A percentile compares a stretch with the other conserved stretches of the same genome.
Evolutionary conservation across 2,329 filamentous ascomycete species (phyloP).

Genomic region (Botrytis cinerea): DNA sequence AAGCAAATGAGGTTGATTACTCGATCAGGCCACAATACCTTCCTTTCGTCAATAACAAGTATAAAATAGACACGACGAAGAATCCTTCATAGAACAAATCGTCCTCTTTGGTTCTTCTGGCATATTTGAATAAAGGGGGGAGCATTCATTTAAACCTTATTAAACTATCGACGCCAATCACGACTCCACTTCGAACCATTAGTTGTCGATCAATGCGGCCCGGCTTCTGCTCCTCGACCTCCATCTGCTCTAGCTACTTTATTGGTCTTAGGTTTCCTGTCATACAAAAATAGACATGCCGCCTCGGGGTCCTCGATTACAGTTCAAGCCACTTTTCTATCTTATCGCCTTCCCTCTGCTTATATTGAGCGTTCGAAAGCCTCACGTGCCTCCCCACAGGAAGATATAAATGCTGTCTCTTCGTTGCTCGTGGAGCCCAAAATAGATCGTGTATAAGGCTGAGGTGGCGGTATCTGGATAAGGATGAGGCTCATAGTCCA

Average conservation of each 20-base stretch:
- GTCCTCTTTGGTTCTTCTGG: background rate
- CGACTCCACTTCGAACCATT: background rate
- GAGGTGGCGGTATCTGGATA: background rate
- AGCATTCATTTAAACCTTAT: background rate
- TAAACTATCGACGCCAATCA: background rate
- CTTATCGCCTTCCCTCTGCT: constrained; percentile 1
- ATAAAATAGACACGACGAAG: background rate
- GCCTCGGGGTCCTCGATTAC: background rate
- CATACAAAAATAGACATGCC: background rate
- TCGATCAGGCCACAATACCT: background rate
- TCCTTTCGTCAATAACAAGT: no score
- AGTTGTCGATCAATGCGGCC: background rate
- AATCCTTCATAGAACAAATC: background rate
- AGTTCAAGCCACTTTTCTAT: background rate
- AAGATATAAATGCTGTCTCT: background rate
- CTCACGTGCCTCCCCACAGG: background rate
- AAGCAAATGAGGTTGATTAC: constrained; percentile 13
- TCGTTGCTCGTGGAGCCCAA: background rate
- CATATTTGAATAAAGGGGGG: background rate
- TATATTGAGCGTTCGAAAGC: background rate
- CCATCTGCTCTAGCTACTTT: background rate
- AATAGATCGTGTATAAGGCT: background rate
- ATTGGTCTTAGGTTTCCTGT: background rate
- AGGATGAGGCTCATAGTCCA: constrained; percentile 13
- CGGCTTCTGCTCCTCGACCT: background rate